phyloP scores from a whole-genome alignment of 2,329 filamentous ascomycete genomes.

The Sphaerostilbella broomeana region DNA sequence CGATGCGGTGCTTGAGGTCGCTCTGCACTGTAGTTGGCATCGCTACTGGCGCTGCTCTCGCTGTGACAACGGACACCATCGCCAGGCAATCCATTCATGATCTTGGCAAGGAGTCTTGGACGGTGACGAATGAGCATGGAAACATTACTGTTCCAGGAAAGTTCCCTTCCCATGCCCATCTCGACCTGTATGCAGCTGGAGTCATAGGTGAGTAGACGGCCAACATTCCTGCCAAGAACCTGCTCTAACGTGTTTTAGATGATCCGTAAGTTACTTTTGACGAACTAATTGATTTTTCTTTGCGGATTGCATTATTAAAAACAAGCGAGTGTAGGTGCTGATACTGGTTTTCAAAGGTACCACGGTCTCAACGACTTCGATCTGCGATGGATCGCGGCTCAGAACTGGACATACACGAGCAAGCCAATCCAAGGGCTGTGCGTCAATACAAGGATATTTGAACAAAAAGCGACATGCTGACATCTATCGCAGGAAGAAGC shows the following conservation, averaged over 20 bases:
- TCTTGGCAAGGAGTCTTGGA: slow-evolving; percentile 5
- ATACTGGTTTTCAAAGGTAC: slow-evolving; percentile 28
- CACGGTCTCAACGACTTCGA: slow-evolving; percentile 54
- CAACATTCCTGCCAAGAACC: no score
- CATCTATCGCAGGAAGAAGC: slow-evolving; percentile 19
- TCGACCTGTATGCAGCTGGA: slow-evolving; percentile 48
- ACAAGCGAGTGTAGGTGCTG: neutral
- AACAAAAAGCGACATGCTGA: slow-evolving; percentile 5
- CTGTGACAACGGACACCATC: neutral
- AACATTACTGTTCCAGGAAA: slow-evolving; percentile 38
- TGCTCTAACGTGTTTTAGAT: slow-evolving; percentile 4
- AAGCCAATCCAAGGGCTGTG: slow-evolving; percentile 34
- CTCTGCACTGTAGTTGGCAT: slow-evolving; percentile 4
- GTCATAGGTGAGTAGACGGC: slow-evolving; percentile 36
- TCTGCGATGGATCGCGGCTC: slow-evolving; percentile 46
- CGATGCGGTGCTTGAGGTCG: slow-evolving; percentile 1
- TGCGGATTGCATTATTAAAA: neutral
- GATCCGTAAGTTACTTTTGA: slow-evolving; percentile 26
- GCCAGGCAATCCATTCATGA: slow-evolving; percentile 5
- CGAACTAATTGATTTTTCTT: neutral
- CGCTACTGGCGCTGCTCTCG: neutral
- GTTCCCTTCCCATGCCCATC: slow-evolving; percentile 52
- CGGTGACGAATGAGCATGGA: slow-evolving; percentile 12
- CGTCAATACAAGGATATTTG: slow-evolving; percentile 13
- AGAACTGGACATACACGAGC: slow-evolving; percentile 57